phyloP scores from a whole-genome alignment of 192 early-diverging fungal species.

The Linnemannia exigua region DNA sequence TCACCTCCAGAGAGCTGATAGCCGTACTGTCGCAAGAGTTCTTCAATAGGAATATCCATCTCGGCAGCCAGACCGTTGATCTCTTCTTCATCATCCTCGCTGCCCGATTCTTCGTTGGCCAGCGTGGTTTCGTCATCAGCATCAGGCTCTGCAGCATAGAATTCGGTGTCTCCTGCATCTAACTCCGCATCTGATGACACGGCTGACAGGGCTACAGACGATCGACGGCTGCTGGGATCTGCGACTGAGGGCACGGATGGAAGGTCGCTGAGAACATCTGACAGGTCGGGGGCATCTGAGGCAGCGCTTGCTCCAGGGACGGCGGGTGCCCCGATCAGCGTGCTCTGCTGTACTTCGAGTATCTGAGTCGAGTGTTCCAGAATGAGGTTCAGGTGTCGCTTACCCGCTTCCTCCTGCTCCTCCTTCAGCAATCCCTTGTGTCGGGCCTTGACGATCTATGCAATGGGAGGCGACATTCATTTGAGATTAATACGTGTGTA shows the following conservation, averaged over 20 bases:
- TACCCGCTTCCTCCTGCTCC: conserved; percentile 70
- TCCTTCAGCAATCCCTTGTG: conserved; percentile 72
- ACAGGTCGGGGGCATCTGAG: conserved; percentile 13
- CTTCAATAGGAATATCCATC: conserved; percentile 73
- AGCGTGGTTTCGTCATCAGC: conserved; percentile 54
- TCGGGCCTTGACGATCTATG: conserved; percentile 65
- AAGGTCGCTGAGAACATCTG: conserved; percentile 21
- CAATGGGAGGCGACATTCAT: neutral
- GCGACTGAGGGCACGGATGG: conserved; percentile 19
- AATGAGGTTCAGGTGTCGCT: conserved; percentile 78
- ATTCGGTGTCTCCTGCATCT: conserved; percentile 48
- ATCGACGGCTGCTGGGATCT: conserved; percentile 37
- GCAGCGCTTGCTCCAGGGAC: neutral
- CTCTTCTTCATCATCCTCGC: conserved; percentile 64
- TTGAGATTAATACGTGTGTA: neutral
- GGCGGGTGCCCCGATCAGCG: conserved; percentile 21
- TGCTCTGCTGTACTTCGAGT: conserved; percentile 68
- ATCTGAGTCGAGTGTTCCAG: conserved; percentile 81
- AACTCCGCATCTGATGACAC: conserved; percentile 40
- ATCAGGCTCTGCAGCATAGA: conserved; percentile 24
- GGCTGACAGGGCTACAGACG: conserved; percentile 25
- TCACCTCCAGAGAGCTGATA: conserved; percentile 47
- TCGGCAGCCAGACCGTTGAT: conserved; percentile 70
- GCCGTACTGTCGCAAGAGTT: conserved; percentile 67
- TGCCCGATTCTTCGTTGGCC: conserved; percentile 43